Evolutionary conservation across 2,329 filamentous ascomycete species (phyloP), one percentile per base, ranked within the genome.

Genomic region (Rhexocercosporidium sp.): DNA sequence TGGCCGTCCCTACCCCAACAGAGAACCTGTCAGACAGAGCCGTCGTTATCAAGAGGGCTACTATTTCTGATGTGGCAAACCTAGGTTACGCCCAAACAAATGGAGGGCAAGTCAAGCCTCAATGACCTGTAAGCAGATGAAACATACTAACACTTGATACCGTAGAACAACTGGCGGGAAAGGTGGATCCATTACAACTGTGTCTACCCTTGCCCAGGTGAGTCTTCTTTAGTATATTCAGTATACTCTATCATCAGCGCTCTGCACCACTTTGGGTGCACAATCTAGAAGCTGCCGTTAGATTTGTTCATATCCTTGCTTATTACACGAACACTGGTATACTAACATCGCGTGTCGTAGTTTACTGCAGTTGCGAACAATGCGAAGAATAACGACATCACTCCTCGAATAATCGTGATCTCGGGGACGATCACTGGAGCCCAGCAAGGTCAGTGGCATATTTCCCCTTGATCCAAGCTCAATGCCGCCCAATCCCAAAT

Each of bases 1-100:
- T 77, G 22, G 84, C 85, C 59, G 79, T 79, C 12, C 86, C 87
- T 59, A 87, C 86, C 34, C 78, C 77, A 51, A 86, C 83, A 9
- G 77, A 81, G 27, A 57, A 65, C 84, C 14, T 54, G 14, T 49
- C 62, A 22, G 63, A 68, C 18, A 64, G 65, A 46, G 70, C 71
- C 8, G 59, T 60, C 12, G 64, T 73, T 39, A 68, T 18, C 16
- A 86, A 86, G 78, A 82, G 86, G 62, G 82, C 81, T 69, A 78
- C 78, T 59, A 69, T 75, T n/a, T 70, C 70, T 9, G 73, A 75
- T 56, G 56, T 70, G 37, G 65, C 71, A 6, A 75, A 76, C 31
- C 75, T 78, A 51, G 84, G 83, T 31, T 85, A 82, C 72, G 82
- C 80, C 54, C 81, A 80, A 22, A 72, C 80, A 69, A 84, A 84